Percentiles rank a stretch among this genome's conserved stretches.
Evolutionary conservation across 2,329 filamentous ascomycete genomes (phyloP).

Genomic region (Onygenales sp.): DNA sequence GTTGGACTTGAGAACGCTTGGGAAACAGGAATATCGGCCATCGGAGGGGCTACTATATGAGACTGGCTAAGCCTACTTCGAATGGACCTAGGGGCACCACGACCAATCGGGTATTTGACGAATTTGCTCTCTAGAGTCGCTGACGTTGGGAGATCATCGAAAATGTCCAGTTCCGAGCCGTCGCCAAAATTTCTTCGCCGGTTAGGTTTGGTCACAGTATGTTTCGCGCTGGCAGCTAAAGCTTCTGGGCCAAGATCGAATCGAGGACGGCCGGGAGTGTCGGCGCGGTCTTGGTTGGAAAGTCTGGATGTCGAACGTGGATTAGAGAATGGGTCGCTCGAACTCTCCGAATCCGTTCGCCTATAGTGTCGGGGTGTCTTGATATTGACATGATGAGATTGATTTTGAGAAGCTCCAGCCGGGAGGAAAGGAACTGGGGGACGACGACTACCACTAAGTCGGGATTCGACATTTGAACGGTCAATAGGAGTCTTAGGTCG

Average conservation of each 20-base stretch:
- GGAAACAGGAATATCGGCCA: slow-evolving; percentile 35
- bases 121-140: slow-evolving; percentile 70
- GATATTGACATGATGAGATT: slow-evolving; percentile 67
- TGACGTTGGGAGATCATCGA: slow-evolving; percentile 91
- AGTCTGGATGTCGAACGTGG: slow-evolving; percentile 32
- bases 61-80: slow-evolving; percentile 40
- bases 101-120: slow-evolving; percentile 65
- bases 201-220: slow-evolving; percentile 64
- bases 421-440: slow-evolving; percentile 67
- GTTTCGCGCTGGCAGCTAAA: slow-evolving; percentile 49
- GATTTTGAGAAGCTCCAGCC: slow-evolving; percentile 60
- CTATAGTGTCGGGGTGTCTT: slow-evolving; percentile 64
- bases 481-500: slow-evolving; percentile 67
- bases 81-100: slow-evolving; percentile 56
- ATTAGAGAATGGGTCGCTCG: slow-evolving; percentile 38
- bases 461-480: slow-evolving; percentile 32
- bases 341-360: slow-evolving; percentile 73
- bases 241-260: slow-evolving; percentile 41
- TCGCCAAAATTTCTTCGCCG: slow-evolving; percentile 72
- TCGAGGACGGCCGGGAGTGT: slow-evolving; percentile 38
- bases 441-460: slow-evolving; percentile 41
- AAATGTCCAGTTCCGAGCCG: slow-evolving; percentile 81
- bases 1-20: slow-evolving; percentile 47
- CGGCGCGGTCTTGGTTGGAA: slow-evolving; percentile 34
- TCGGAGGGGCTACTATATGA: slow-evolving; percentile 21